Percentiles rank a stretch among this genome's conserved stretches.
These are phyloP conservation scores for Chaetothyriales sp. DNA, from an alignment of 2,329 filamentous ascomycete species.

Conservation along the genomic window DNA sequence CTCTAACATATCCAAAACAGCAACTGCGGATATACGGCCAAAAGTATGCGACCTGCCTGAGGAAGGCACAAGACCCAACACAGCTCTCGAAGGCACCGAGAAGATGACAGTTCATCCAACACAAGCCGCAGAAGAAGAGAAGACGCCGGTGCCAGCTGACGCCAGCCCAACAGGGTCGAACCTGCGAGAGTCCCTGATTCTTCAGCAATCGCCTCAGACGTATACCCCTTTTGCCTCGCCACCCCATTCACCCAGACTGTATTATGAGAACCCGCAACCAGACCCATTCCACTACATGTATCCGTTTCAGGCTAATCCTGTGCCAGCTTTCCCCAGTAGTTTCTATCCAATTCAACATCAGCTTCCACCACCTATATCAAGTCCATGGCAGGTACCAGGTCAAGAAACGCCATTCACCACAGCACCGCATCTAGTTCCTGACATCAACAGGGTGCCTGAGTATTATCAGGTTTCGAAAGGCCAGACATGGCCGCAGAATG, in stretches of 20 bases:
- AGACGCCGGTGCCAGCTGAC: slow-evolving; percentile 26
- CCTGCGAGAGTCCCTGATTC: neutral
- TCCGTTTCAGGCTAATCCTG: neutral
- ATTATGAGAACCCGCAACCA: slow-evolving; percentile 5
- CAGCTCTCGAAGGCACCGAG: neutral
- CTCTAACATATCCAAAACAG: neutral
- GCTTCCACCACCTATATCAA: neutral
- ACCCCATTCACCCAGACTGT: slow-evolving; percentile 9
- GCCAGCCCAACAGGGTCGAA: slow-evolving; percentile 10
- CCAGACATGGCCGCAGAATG: slow-evolving; percentile 35
- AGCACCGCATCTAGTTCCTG: slow-evolving; percentile 29
- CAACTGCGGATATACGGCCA: neutral
- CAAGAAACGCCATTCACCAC: neutral
- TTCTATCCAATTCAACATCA: neutral
- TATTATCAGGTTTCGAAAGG: slow-evolving; percentile 37
- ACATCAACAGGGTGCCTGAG: slow-evolving; percentile 29
- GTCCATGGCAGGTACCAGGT: neutral
- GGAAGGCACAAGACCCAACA: neutral
- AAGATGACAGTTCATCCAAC: neutral
- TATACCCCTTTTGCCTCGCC: slow-evolving; percentile 8
- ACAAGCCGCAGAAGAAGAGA: slow-evolving; percentile 20
- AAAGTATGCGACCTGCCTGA: neutral
- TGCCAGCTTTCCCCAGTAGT: neutral
- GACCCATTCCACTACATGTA: slow-evolving; percentile 6
- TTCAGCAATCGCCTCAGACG: slow-evolving; percentile 1